A percentile compares a stretch with the other conserved stretches of the same genome.
These are phyloP conservation scores for Phycomyces nitens DNA, from an alignment of 192 early-diverging fungal genomes.

Conservation along the genomic window DNA sequence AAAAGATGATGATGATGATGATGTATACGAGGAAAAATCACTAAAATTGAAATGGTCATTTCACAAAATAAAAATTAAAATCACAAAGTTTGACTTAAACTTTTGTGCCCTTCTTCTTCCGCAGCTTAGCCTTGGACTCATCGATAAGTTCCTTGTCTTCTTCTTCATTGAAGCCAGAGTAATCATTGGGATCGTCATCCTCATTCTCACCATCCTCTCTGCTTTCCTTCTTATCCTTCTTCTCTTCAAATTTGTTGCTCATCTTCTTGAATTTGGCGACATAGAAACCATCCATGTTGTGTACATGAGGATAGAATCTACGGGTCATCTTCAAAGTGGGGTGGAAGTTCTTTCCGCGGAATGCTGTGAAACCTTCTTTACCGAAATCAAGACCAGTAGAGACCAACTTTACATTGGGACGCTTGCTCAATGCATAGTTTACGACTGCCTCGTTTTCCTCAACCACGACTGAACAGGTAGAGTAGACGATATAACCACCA, in stretches of 20 bases:
- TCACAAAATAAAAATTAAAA: too few relatives aligned
- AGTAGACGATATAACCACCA: constrained; percentile 96
- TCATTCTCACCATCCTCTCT: constrained; percentile 28
- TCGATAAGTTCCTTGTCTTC: constrained; percentile 58
- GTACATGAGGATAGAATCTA: constrained; percentile 94
- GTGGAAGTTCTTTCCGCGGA: constrained; percentile 87
- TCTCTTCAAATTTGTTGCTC: constrained; percentile 73
- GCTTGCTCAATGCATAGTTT: constrained; percentile 89
- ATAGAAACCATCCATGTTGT: constrained; percentile 99
- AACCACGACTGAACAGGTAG: constrained; percentile 96
- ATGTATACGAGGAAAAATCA: too few relatives aligned
- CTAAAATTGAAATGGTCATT: too few relatives aligned
- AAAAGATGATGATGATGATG: too few relatives aligned
- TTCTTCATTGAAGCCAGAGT: constrained; percentile 54
- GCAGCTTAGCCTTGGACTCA: constrained; percentile 26
- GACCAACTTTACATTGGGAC: constrained; percentile 93
- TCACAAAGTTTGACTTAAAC: too few relatives aligned
- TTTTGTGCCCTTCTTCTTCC: constrained; percentile 12
- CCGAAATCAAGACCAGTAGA: constrained; percentile 90
- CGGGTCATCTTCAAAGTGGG: constrained; percentile 75
- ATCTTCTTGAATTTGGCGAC: constrained; percentile 97
- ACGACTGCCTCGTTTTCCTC: constrained; percentile 98
- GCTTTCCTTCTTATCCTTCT: constrained; percentile 41
- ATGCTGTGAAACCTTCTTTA: constrained; percentile 82
- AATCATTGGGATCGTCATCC: constrained; percentile 35